Evolutionary conservation across 2,329 filamentous ascomycete species (phyloP).

Genomic region (Fusarium incarnatum): DNA sequence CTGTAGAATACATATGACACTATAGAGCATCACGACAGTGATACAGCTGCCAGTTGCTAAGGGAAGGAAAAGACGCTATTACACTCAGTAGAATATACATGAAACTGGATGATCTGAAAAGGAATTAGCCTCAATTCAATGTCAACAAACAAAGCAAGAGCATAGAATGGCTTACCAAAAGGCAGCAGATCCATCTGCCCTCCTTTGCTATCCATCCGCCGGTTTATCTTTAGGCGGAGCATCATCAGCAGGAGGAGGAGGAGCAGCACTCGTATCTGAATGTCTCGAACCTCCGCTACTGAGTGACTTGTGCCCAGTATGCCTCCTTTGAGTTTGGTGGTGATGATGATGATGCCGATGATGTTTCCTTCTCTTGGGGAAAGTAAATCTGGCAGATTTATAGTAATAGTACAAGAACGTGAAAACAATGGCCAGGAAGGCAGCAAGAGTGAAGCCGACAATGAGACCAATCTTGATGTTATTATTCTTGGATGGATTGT

Average conservation of each 20-base stretch:
- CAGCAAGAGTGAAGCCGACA: slow-evolving; percentile 55
- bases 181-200: neutral
- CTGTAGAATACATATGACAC: neutral
- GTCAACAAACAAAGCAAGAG: neutral
- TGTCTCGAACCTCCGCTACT: slow-evolving; percentile 51
- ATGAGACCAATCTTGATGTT: slow-evolving; percentile 59
- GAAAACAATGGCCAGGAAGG: slow-evolving; percentile 53
- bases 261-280: slow-evolving; percentile 41
- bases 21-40: neutral
- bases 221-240: slow-evolving; percentile 32
- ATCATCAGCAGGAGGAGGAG: slow-evolving; percentile 26
- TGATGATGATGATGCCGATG: slow-evolving; percentile 12
- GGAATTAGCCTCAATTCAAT: neutral
- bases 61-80: slow-evolving; percentile 6
- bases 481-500: slow-evolving; percentile 47
- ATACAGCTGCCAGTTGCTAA: neutral
- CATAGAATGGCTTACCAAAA: neutral
- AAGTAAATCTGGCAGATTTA: slow-evolving; percentile 51
- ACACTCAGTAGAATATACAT: slow-evolving; percentile 25
- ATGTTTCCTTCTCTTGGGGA: slow-evolving; percentile 43
- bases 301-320: slow-evolving; percentile 40
- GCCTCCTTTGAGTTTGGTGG: slow-evolving; percentile 28
- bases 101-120: slow-evolving; percentile 6
- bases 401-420: slow-evolving; percentile 57
- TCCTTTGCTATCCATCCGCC: slow-evolving; percentile 24